Percentiles rank a stretch among this genome's conserved stretches.
These are phyloP conservation scores for Cyberlindnera mycetangii DNA, from an alignment of 805 yeast genomes.

Conservation along the genomic window DNA sequence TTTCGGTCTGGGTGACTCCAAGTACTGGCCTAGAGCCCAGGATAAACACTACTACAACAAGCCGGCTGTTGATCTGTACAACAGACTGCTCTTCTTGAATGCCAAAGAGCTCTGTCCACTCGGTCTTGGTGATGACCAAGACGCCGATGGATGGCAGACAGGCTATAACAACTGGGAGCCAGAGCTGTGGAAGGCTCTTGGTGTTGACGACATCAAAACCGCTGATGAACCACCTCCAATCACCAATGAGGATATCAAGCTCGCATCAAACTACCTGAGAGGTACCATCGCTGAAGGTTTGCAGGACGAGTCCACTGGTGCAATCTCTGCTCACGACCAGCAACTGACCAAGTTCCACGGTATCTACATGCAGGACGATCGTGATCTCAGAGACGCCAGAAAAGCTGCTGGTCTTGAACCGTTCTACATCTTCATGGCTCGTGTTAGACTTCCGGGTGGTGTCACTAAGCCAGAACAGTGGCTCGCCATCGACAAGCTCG, in stretches of 20 bases:
- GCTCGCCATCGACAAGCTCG: constrained; percentile 77
- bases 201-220: constrained; percentile 77
- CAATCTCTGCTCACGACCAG: constrained; percentile 86
- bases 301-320: constrained; percentile 79
- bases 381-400: constrained; percentile 91
- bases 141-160: constrained; percentile 90
- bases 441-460: constrained; percentile 95
- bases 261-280: constrained; percentile 80
- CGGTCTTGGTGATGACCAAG: constrained; percentile 96
- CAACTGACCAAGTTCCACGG: constrained; percentile 97
- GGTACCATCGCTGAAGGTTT: constrained; percentile 92
- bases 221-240: constrained; percentile 89
- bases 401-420: constrained; percentile 93
- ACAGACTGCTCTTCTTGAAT: constrained; percentile 64
- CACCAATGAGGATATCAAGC: constrained; percentile 94
- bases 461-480: constrained; percentile 85
- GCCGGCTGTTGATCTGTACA: constrained; percentile 73
- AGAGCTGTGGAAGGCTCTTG: constrained; percentile 80
- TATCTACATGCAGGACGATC: constrained; percentile 97
- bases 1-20: constrained; percentile 91
- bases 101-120: constrained; percentile 70
- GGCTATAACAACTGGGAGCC: constrained; percentile 90
- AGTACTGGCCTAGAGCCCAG: constrained; percentile 97
- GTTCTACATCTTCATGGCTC: constrained; percentile 94
- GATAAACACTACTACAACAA: constrained; percentile 92